Percentiles rank a stretch among this genome's conserved stretches.
phyloP scores from a whole-genome alignment of 306 rosid genomes.

The Fragaria vesca region DNA sequence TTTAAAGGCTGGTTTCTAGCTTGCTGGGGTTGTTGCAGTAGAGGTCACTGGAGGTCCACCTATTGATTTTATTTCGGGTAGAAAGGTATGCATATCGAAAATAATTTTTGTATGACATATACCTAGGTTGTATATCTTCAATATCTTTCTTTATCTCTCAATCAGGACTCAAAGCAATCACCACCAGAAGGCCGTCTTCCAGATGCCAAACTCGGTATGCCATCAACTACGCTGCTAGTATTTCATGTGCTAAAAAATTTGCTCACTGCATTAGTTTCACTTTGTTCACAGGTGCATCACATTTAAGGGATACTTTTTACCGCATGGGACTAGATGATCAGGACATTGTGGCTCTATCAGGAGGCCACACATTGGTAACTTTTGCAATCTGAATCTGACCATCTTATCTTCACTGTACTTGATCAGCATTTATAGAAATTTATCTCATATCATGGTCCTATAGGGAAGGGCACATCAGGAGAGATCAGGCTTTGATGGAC shows the following conservation, averaged over 20 bases:
- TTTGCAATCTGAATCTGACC: not conserved
- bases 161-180: constrained; percentile 56
- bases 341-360: constrained; percentile 87
- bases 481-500: constrained; percentile 77
- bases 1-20: constrained; percentile 40
- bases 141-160: constrained; percentile 14
- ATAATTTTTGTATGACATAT: not conserved
- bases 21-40: constrained; percentile 90
- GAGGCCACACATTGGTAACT: constrained; percentile 86
- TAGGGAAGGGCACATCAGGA: constrained; percentile 80
- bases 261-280: not conserved
- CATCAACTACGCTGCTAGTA: not conserved
- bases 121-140: not conserved
- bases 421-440: not conserved
- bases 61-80: constrained; percentile 69
- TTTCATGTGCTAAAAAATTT: not conserved
- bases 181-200: constrained; percentile 85
- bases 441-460: constrained; percentile 12
- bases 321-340: constrained; percentile 73
- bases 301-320: constrained; percentile 60
- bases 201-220: constrained; percentile 68
- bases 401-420: not conserved
- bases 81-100: constrained; percentile 50
- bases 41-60: constrained; percentile 93
- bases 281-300: constrained; percentile 54